Percentiles rank a stretch among this genome's conserved stretches.
Conservation (phyloP, 257 asterid species). For the Capsicum chinense region DNA sequence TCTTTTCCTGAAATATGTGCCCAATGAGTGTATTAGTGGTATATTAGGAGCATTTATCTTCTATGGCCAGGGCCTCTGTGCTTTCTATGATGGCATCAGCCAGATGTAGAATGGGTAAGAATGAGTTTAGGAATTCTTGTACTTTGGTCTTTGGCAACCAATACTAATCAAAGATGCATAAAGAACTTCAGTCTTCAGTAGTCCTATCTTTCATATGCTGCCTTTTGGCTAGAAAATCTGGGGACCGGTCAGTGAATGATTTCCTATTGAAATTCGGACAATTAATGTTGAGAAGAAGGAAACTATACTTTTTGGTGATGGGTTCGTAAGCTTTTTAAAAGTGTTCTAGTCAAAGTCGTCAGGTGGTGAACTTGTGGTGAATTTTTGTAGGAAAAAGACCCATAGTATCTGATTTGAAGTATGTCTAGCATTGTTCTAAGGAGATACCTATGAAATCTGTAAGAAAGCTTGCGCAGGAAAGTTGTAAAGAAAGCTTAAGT, state of each 20-base stretch:
- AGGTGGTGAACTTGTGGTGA: neutral
- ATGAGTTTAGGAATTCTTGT: neutral
- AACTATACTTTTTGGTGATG: neutral
- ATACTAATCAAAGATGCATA: neutral
- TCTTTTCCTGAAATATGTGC: neutral
- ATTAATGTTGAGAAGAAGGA: neutral
- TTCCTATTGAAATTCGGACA: neutral
- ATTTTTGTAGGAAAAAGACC: neutral
- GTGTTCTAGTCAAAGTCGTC: neutral
- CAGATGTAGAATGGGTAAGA: neutral
- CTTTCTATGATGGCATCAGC: constrained; percentile 20
- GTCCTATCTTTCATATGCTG: neutral
- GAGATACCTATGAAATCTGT: constrained; percentile 6
- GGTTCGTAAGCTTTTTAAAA: neutral
- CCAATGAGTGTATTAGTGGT: neutral
- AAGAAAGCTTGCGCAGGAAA: neutral
- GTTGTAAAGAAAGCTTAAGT: neutral
- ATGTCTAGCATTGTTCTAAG: neutral
- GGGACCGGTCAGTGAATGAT: neutral
- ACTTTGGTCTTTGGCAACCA: constrained; percentile 23
- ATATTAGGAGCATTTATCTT: constrained; percentile 15
- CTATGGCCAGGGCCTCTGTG: neutral
- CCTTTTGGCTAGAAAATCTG: constrained; percentile 3
- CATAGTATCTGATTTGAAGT: neutral
- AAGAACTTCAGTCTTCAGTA: constrained; percentile 5